Evolutionary conservation across 192 early-diverging fungal species (phyloP).

Genomic region (Pilaira anomala): DNA sequence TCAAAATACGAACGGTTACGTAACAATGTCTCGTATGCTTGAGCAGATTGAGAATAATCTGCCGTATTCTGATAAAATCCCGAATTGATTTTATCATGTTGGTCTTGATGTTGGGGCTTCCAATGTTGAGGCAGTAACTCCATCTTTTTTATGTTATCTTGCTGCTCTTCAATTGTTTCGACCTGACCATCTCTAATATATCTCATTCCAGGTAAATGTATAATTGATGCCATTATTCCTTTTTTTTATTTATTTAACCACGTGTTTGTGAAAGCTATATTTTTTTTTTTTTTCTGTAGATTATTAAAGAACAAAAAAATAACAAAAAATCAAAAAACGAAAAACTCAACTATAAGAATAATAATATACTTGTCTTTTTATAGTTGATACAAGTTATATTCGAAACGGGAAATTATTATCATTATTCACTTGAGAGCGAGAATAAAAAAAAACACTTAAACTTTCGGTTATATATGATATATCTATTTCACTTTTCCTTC

Average conservation of each 20-base stretch:
- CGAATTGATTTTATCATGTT: slow-evolving; percentile 3
- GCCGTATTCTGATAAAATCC: slow-evolving; percentile 6
- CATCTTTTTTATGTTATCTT: neutral
- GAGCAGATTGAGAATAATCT: slow-evolving; percentile 8
- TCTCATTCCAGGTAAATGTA: slow-evolving; percentile 21
- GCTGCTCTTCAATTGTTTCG: slow-evolving; percentile 8
- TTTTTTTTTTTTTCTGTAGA: slow-evolving; percentile 1
- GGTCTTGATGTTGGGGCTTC: slow-evolving; percentile 1
- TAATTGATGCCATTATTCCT: slow-evolving; percentile 14
- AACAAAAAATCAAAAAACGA: too few relatives aligned
- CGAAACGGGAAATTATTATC: slow-evolving; percentile 19
- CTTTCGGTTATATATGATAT: too few relatives aligned
- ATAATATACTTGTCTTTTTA: neutral
- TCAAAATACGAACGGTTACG: slow-evolving; percentile 2
- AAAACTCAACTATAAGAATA: neutral
- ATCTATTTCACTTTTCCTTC: too few relatives aligned
- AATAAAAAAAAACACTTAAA: too few relatives aligned
- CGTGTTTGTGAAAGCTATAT: slow-evolving; percentile 2
- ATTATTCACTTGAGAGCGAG: neutral
- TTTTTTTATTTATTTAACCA: slow-evolving; percentile 3
- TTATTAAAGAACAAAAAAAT: too few relatives aligned
- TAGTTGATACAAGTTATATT: slow-evolving; percentile 13
- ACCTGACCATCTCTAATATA: slow-evolving; percentile 21
- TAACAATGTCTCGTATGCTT: slow-evolving; percentile 5
- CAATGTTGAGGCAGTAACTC: neutral